Percentiles rank a stretch among this genome's conserved stretches.
These are phyloP conservation scores for Geotrichum ghanense DNA, from an alignment of 805 yeast genomes.

Conservation along the genomic window DNA sequence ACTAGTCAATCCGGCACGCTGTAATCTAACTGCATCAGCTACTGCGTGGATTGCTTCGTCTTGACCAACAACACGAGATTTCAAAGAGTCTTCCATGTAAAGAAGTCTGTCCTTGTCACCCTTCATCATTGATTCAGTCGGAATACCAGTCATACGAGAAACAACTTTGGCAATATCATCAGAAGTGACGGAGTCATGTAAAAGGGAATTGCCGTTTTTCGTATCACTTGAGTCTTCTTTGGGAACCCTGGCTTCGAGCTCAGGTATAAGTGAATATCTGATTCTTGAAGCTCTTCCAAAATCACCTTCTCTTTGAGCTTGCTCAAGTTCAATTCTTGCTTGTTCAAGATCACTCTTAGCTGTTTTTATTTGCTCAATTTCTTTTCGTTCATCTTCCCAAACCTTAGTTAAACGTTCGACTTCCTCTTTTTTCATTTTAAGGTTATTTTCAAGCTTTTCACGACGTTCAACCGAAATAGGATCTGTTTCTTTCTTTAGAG, in stretches of 20 bases:
- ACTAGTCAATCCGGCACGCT: slow-evolving; percentile 91
- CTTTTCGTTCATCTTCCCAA: slow-evolving; percentile 78
- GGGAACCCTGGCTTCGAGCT: slow-evolving; percentile 52
- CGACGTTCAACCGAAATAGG: slow-evolving; percentile 70
- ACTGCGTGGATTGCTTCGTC: slow-evolving; percentile 88
- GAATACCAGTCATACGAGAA: slow-evolving; percentile 92
- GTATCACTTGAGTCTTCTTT: slow-evolving; percentile 35
- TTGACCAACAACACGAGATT: slow-evolving; percentile 81
- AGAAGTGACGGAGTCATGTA: slow-evolving; percentile 88
- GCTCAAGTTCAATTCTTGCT: slow-evolving; percentile 74
- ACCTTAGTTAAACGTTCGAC: slow-evolving; percentile 58
- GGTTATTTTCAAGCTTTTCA: slow-evolving; percentile 57
- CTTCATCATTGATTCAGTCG: slow-evolving; percentile 78
- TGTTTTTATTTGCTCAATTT: slow-evolving; percentile 63
- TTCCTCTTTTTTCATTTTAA: slow-evolving; percentile 53
- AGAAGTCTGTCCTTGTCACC: slow-evolving; percentile 89
- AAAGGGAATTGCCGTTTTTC: slow-evolving; percentile 25
- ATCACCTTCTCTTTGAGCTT: slow-evolving; percentile 72
- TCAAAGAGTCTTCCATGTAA: slow-evolving; percentile 73
- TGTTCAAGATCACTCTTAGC: slow-evolving; percentile 77
- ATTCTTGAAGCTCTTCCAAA: slow-evolving; percentile 83
- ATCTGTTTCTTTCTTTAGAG: slow-evolving; percentile 86
- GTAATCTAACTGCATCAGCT: slow-evolving; percentile 89
- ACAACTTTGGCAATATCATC: slow-evolving; percentile 91
- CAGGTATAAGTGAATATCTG: slow-evolving; percentile 80